phyloP scores from a whole-genome alignment of 768 basidiomycete species.

The Podaxis sp. region DNA sequence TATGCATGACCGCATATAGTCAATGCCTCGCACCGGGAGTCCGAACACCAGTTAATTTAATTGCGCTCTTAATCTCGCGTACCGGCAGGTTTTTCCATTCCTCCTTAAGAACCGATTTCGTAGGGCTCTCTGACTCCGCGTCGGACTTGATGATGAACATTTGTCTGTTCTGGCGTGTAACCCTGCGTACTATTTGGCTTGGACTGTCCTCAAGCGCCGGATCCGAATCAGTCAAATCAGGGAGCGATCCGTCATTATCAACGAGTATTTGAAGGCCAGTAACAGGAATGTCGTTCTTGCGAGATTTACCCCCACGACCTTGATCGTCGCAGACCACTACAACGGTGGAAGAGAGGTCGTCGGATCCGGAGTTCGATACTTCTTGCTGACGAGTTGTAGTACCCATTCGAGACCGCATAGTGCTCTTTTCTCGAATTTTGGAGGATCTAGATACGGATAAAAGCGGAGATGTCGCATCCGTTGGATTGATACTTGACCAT shows the following conservation, averaged over 20 bases:
- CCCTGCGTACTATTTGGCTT: slow-evolving; percentile 1
- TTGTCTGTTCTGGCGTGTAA: slow-evolving; percentile 1
- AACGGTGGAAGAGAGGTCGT: not conserved
- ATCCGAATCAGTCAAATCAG: not conserved
- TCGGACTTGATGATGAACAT: not conserved
- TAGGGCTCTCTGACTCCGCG: not conserved
- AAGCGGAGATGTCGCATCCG: slow-evolving; percentile 8
- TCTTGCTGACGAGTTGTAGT: not conserved
- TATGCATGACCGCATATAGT: not conserved
- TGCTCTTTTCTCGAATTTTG: not conserved
- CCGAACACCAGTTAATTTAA: not conserved
- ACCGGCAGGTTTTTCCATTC: not conserved
- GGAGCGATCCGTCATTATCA: not conserved
- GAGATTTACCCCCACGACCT: not conserved
- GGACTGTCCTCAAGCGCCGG: not conserved
- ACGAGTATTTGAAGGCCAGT: too few relatives aligned
- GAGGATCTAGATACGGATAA: not conserved
- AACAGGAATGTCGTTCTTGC: not conserved
- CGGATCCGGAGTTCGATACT: not conserved
- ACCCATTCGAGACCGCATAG: not conserved
- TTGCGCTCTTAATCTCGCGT: not conserved
- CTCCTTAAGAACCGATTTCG: not conserved
- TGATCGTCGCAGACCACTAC: not conserved
- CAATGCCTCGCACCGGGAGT: not conserved
- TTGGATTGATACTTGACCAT: slow-evolving; percentile 10